phyloP scores from a whole-genome alignment of 768 basidiomycete genomes.

The Termitomyces sp. region DNA sequence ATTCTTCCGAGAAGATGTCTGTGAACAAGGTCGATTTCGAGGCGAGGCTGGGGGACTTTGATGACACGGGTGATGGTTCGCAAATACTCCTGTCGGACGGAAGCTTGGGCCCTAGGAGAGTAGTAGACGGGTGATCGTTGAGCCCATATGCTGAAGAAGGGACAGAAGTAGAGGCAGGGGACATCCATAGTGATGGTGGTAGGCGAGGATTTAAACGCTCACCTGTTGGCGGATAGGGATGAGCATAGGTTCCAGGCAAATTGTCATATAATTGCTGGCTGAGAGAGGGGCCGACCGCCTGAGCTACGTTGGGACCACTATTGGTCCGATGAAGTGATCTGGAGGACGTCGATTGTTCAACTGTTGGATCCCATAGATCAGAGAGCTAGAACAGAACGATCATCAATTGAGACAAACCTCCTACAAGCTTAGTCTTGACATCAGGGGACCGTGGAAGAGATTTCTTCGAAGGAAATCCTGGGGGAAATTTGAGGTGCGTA shows the following conservation, averaged over 20 bases:
- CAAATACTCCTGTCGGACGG: constrained; percentile 34
- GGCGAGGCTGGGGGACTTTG: constrained; percentile 46
- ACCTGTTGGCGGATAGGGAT: constrained; percentile 31
- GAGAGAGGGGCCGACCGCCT: constrained; percentile 10
- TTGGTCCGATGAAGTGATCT: constrained; percentile 15
- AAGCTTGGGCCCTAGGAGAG: constrained; percentile 31
- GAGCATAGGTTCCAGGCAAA: constrained; percentile 19
- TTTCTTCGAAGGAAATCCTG: constrained; percentile 26
- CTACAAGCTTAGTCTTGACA: constrained; percentile 20
- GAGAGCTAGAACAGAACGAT: constrained; percentile 4
- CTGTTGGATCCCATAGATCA: constrained; percentile 8
- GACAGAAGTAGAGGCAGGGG: constrained; percentile 53
- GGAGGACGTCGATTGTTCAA: constrained; percentile 10
- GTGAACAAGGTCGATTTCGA: constrained; percentile 64
- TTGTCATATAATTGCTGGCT: constrained; percentile 11
- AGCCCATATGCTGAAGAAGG: constrained; percentile 40
- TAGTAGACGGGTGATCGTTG: constrained; percentile 34
- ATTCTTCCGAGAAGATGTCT: constrained; percentile 69
- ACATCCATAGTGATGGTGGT: constrained; percentile 86
- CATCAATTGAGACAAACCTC: constrained; percentile 21
- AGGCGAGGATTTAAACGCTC: constrained; percentile 56
- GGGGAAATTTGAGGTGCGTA: constrained; percentile 19
- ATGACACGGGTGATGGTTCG: constrained; percentile 34
- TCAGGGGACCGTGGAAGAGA: constrained; percentile 29
- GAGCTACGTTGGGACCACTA: constrained; percentile 10